Base-by-base conservation (phyloP, 352 stramenopile genomes). In the Globisporangium nodosum region DNA sequence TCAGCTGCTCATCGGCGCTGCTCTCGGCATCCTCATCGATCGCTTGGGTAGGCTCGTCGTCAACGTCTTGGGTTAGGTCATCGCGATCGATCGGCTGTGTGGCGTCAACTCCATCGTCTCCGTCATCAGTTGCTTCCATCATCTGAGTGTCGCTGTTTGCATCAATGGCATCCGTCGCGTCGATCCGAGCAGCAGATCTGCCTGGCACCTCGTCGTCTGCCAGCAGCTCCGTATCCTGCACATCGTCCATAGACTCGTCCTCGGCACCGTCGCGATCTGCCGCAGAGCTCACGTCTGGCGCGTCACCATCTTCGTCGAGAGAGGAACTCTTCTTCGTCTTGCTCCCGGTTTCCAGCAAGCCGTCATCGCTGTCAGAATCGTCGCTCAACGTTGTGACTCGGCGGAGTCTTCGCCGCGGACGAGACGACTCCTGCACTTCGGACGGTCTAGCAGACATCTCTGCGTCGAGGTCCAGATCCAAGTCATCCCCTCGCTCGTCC, bases 361-460 rank as follows among this genome's bases (percentile, higher is more conserved):
- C 75, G 46, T 82, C 66, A 16, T 83, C 75, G 51, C 73, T 85
- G 11, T 73, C 63, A 3, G 55, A 55, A 15, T 73, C 68, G 30
- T 79, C 75, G 54, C 69, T 74, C 31, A 76, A 47, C 51, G 72
- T 64, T 24, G 54, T 70, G 21, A 65, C 71, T n/a, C 73, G 75
- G n/a, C 75, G 70, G n/a, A 85, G 64, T 56, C 75, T 64, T 58
- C 73, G 65, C 40, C 73, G 68, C 5, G 72, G 68, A n/a, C 57
- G 70, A 49, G 64, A 55, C 46, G 48, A 74, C n/a, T 79, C 68
- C 2, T 71, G 57, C 3, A 33, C 45, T 15, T 59, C 63, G 40
- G 53, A 24, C 52, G 68, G 21, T 54, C 54, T 64, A 56, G 47
- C 20, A 59, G 56, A 46, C 15, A 51, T 42, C 18, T 45, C 48